Evolutionary conservation across 768 basidiomycete species (phyloP).

Genomic region (Lactifluus rugatus): DNA sequence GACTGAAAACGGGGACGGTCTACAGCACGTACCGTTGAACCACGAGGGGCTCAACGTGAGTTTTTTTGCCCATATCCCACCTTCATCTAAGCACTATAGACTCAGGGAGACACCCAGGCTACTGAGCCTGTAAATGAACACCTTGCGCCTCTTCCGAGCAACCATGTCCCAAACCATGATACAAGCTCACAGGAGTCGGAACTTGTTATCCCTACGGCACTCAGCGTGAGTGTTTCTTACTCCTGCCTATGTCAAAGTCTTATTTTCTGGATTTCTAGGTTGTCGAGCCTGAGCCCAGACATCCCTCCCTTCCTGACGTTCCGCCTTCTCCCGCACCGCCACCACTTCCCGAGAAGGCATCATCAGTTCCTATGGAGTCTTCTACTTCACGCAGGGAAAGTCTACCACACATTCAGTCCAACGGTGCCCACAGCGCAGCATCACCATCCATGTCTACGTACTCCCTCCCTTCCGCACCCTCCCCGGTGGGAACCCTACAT

Average conservation of each 20-base stretch:
- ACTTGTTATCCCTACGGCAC: background rate
- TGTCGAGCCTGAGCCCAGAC: background rate
- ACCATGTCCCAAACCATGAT: background rate
- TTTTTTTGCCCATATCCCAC: background rate
- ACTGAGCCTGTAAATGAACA: conserved; percentile 4
- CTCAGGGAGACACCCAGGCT: conserved; percentile 1
- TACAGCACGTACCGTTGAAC: background rate
- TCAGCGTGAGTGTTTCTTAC: background rate
- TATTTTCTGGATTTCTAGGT: background rate
- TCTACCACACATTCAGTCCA: conserved; percentile 6
- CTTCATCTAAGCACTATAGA: background rate
- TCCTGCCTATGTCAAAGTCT: background rate
- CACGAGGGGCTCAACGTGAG: background rate
- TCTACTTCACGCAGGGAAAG: conserved; percentile 7
- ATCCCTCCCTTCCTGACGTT: conserved; percentile 3
- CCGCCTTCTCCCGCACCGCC: conserved; percentile 11
- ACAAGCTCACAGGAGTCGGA: background rate
- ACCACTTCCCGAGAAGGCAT: conserved; percentile 9
- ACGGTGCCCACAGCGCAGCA: background rate
- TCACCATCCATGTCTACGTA: conserved; percentile 18
- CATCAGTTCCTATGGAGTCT: background rate
- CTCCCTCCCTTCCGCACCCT: conserved; percentile 13
- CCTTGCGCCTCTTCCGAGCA: background rate
- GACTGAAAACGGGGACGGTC: background rate
- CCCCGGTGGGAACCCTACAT: conserved; percentile 22